Percentiles rank a stretch among this genome's conserved stretches.
Conservation (phyloP, 495 filamentous ascomycete species). For the Daldinia concentrica region DNA sequence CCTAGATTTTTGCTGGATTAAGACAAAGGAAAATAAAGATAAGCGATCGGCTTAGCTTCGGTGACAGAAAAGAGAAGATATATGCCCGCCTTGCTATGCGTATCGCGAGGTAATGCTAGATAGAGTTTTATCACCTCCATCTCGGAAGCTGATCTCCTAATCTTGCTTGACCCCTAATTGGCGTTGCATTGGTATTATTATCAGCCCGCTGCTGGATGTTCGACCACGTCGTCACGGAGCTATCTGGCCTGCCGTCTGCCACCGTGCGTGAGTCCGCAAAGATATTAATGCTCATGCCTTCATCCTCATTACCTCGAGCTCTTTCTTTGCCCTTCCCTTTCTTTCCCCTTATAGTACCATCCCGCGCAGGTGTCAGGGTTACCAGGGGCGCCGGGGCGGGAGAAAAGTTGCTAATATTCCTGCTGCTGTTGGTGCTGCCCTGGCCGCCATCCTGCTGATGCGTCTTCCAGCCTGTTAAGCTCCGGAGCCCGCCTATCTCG, state of each 20-base stretch:
- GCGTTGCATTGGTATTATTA: neutral
- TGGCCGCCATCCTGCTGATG: neutral
- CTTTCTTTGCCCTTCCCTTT: constrained; percentile 6
- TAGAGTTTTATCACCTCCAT: neutral
- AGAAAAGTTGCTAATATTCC: neutral
- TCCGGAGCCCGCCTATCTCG: constrained; percentile 41
- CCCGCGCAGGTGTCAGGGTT: constrained; percentile 5
- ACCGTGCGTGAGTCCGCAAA: constrained; percentile 68
- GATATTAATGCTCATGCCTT: constrained; percentile 71
- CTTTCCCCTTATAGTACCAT: neutral
- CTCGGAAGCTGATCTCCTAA: neutral
- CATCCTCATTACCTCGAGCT: neutral
- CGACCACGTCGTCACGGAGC: constrained; percentile 45
- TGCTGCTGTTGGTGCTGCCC: too few relatives aligned
- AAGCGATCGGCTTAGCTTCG: neutral
- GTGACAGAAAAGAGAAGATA: neutral
- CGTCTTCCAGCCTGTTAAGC: constrained; percentile 31
- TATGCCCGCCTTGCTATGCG: constrained; percentile 1
- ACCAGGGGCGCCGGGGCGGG: neutral
- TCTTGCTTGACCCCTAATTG: neutral
- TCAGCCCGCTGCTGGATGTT: constrained; percentile 43
- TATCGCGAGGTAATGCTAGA: neutral
- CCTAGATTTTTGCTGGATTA: neutral
- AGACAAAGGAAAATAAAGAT: neutral
- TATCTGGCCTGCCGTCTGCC: constrained; percentile 11